phyloP scores from a whole-genome alignment of 306 rosid species.

The Myrica gale region DNA sequence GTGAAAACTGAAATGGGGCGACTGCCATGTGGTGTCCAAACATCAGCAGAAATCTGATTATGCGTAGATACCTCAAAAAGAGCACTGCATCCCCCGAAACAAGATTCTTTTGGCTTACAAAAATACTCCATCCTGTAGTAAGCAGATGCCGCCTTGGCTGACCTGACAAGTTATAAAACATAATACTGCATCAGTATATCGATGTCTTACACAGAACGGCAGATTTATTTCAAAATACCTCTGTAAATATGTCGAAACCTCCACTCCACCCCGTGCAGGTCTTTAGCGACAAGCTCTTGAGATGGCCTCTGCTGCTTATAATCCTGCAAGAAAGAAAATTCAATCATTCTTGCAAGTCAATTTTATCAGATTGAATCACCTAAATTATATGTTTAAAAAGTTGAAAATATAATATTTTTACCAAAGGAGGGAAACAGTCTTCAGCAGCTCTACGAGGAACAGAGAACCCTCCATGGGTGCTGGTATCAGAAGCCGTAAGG shows the following conservation, averaged over 20 bases:
- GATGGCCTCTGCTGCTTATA: conserved; percentile 94
- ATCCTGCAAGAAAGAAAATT: conserved; percentile 51
- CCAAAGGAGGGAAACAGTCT: conserved; percentile 97
- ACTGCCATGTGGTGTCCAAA: conserved; percentile 5
- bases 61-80: conserved; percentile 62
- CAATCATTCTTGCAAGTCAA: conserved; percentile 17
- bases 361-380: neutral
- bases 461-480: conserved; percentile 96
- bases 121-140: conserved; percentile 96
- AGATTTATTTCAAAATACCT: conserved; percentile 45
- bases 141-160: conserved; percentile 98
- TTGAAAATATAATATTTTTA: conserved; percentile 27
- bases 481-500: conserved; percentile 94
- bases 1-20: conserved; percentile 4
- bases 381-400: neutral
- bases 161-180: conserved; percentile 56
- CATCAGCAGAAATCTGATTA: neutral
- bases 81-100: conserved; percentile 98
- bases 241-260: conserved; percentile 86
- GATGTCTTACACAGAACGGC: conserved; percentile 24
- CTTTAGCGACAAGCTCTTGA: conserved; percentile 94
- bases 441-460: conserved; percentile 99
- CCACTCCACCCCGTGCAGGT: conserved; percentile 92
- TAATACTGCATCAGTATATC: conserved; percentile 25
- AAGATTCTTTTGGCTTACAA: conserved; percentile 91